These are phyloP conservation scores for Crithidia acanthocephali DNA, from an alignment of 208 protist species.

Conservation along the genomic window DNA sequence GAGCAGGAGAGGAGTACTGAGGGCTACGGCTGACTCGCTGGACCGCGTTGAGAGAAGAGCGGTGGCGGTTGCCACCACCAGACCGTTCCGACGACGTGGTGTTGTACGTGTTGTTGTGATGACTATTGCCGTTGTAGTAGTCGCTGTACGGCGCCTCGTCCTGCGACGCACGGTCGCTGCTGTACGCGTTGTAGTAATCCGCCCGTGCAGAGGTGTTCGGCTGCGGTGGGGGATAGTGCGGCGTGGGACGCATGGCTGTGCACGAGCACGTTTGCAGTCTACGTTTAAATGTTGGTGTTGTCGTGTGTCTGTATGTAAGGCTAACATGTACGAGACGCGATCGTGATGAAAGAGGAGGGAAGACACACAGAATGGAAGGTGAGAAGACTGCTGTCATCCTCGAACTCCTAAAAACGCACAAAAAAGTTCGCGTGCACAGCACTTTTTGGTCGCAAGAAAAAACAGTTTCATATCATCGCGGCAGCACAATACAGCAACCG, in stretches of 20 bases:
- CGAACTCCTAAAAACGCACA: too few relatives aligned
- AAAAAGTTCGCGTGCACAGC: too few relatives aligned
- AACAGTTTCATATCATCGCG: too few relatives aligned
- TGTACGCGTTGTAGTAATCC: conserved; percentile 4
- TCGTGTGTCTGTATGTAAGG: not conserved
- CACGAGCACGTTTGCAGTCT: too few relatives aligned
- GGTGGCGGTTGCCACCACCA: not conserved
- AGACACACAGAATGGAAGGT: too few relatives aligned
- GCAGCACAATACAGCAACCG: too few relatives aligned
- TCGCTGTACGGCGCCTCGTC: not conserved
- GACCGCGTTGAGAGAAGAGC: not conserved
- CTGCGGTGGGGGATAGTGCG: conserved; percentile 6
- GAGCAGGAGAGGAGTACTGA: not conserved
- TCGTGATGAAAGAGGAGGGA: too few relatives aligned
- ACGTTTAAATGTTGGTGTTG: not conserved
- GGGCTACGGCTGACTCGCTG: not conserved
- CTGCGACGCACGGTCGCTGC: not conserved
- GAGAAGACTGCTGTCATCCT: too few relatives aligned
- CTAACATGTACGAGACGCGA: too few relatives aligned
- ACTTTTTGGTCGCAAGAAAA: too few relatives aligned
- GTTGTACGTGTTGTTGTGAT: too few relatives aligned
- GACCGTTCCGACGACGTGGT: not conserved
- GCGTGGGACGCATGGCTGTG: conserved; percentile 9
- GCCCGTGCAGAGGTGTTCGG: conserved; percentile 2
- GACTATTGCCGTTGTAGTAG: not conserved